These are phyloP conservation scores for Wickerhamiella qilinensis DNA, from an alignment of 805 yeast species.

Conservation along the genomic window DNA sequence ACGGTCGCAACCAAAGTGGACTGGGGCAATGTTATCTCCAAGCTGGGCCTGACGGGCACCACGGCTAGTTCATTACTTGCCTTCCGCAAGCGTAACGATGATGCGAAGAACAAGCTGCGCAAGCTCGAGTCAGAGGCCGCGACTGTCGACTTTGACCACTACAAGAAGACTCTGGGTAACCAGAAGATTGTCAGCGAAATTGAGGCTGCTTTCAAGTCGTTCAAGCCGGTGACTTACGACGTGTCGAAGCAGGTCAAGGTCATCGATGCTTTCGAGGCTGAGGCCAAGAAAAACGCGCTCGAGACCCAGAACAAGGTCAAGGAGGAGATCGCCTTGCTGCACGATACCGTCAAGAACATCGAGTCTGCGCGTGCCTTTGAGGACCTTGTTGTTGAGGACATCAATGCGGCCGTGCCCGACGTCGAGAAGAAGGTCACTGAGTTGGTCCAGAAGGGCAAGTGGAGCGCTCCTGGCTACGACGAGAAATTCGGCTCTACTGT, in stretches of 20 bases:
- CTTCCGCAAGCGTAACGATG: slow-evolving; percentile 97
- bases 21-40: slow-evolving; percentile 82
- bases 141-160: slow-evolving; percentile 64
- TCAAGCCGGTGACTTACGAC: slow-evolving; percentile 75
- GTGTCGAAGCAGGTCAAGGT: slow-evolving; percentile 79
- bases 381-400: slow-evolving; percentile 90
- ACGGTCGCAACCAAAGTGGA: slow-evolving; percentile 65
- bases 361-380: slow-evolving; percentile 96
- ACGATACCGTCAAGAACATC: slow-evolving; percentile 80
- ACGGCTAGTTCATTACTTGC: slow-evolving; percentile 79
- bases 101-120: slow-evolving; percentile 71
- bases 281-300: slow-evolving; percentile 91
- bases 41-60: slow-evolving; percentile 81
- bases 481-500: slow-evolving; percentile 96
- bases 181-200: slow-evolving; percentile 61
- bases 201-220: slow-evolving; percentile 56
- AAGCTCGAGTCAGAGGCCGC: slow-evolving; percentile 60
- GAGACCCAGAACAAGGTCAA: slow-evolving; percentile 79
- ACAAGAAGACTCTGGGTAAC: slow-evolving; percentile 72
- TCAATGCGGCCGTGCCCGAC: slow-evolving; percentile 92
- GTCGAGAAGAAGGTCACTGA: slow-evolving; percentile 88
- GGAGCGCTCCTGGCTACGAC: slow-evolving; percentile 96
- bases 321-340: slow-evolving; percentile 70
- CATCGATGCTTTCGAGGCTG: slow-evolving; percentile 83
- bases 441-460: slow-evolving; percentile 91